Evolutionary conservation across 2,329 filamentous ascomycete species (phyloP).

Genomic region (Simplicillium sp.): DNA sequence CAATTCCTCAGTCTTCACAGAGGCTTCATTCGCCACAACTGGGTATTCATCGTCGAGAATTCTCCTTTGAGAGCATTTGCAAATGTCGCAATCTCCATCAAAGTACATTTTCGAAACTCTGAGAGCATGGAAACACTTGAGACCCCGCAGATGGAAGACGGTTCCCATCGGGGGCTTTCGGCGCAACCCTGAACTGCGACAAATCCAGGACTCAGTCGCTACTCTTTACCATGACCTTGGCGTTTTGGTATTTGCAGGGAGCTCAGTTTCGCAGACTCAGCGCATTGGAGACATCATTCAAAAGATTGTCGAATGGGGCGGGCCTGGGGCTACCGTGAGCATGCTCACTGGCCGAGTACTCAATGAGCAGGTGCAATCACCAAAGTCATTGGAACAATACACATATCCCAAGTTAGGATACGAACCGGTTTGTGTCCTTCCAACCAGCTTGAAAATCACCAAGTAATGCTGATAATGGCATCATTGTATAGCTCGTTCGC

Average conservation of each 20-base stretch:
- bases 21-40: not conserved
- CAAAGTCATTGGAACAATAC: no score
- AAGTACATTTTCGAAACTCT: not conserved
- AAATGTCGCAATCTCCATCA: not conserved
- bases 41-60: not conserved
- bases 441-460: no score
- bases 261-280: slow-evolving; percentile 10
- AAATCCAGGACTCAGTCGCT: not conserved
- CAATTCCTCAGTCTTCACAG: not conserved
- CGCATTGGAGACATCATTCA: slow-evolving; percentile 14
- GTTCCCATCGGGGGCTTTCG: not conserved
- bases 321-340: slow-evolving; percentile 7
- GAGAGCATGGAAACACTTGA: not conserved
- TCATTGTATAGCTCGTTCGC: no score
- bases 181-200: not conserved
- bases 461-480: no score
- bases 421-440: no score
- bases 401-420: no score
- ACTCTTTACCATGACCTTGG: slow-evolving; percentile 20
- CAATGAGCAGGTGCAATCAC: no score
- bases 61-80: not conserved
- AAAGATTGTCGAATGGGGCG: slow-evolving; percentile 7
- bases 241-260: slow-evolving; percentile 19
- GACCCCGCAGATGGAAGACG: not conserved
- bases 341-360: not conserved